A percentile compares a stretch with the other conserved stretches of the same genome.
phyloP scores from a whole-genome alignment of 192 early-diverging fungal species.

The Rhizophagus sp. region DNA sequence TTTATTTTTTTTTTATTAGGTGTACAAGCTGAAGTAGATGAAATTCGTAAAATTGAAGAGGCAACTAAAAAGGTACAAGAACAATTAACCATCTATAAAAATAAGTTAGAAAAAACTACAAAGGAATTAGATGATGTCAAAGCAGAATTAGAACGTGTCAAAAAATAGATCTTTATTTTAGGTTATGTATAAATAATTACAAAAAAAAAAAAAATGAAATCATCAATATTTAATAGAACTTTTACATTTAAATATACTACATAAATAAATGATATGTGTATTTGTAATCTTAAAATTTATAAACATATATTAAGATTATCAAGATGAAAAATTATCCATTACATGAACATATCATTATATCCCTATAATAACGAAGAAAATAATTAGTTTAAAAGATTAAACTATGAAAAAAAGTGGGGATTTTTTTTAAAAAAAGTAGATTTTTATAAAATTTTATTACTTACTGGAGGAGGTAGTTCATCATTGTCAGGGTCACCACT shows the following conservation, averaged over 20 bases:
- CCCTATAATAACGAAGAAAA: slow-evolving; percentile 14
- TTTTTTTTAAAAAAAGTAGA: background rate
- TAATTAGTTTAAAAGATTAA: background rate
- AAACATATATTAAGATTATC: no score
- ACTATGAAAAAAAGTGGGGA: background rate
- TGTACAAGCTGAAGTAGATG: slow-evolving; percentile 69
- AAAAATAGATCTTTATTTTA: slow-evolving; percentile 15
- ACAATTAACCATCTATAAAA: slow-evolving; percentile 56
- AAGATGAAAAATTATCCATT: background rate
- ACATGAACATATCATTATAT: slow-evolving; percentile 31
- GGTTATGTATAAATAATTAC: background rate
- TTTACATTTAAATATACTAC: background rate
- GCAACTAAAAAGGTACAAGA: slow-evolving; percentile 59
- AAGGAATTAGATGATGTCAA: slow-evolving; percentile 48
- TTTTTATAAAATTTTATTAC: background rate
- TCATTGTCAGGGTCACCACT: slow-evolving; percentile 76
- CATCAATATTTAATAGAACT: no score
- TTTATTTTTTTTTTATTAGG: slow-evolving; percentile 1
- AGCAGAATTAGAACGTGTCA: slow-evolving; percentile 10
- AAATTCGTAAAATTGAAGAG: slow-evolving; percentile 62
- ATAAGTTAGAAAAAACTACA: slow-evolving; percentile 43
- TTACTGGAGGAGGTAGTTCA: slow-evolving; percentile 65
- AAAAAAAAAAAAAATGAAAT: background rate
- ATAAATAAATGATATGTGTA: no score
- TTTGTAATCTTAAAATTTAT: no score